Percentiles rank a stretch among this genome's conserved stretches.
phyloP scores from a whole-genome alignment of 2,329 filamentous ascomycete genomes.

The Penicillium palitans region DNA sequence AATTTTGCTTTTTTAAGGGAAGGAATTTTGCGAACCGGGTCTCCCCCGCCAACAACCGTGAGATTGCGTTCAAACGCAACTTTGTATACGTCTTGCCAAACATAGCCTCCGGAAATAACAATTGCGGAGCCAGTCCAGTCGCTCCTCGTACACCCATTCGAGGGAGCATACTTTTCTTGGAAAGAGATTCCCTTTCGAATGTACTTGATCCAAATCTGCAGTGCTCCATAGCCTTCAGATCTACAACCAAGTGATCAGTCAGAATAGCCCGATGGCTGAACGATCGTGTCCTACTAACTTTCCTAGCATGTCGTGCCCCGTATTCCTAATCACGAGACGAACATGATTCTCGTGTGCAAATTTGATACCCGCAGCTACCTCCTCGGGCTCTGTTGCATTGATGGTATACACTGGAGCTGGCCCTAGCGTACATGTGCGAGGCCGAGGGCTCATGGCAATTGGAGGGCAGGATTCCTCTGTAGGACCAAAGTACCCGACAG shows the following conservation, averaged over 20 bases:
- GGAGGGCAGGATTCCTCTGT: conserved; percentile 30
- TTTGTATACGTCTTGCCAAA: conserved; percentile 34
- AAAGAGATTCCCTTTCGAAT: conserved; percentile 31
- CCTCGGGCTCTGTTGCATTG: conserved; percentile 14
- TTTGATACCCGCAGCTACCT: conserved; percentile 31
- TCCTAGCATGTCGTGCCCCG: conserved; percentile 13
- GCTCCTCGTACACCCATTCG: conserved; percentile 34
- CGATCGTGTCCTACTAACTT: conserved; percentile 6
- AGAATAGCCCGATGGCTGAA: not conserved
- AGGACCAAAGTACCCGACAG: conserved; percentile 32
- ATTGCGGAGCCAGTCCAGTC: conserved; percentile 24
- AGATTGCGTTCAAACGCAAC: conserved; percentile 28
- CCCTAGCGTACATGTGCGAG: conserved; percentile 30
- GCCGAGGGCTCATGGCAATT: conserved; percentile 22
- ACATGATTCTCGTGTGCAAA: conserved; percentile 7
- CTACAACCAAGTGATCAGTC: conserved; percentile 10
- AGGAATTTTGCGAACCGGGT: conserved; percentile 5
- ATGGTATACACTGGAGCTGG: conserved; percentile 19
- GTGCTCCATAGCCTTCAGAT: conserved; percentile 31
- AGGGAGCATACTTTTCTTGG: conserved; percentile 27
- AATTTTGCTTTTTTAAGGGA: not conserved
- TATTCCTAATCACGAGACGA: conserved; percentile 10
- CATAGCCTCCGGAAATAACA: conserved; percentile 28
- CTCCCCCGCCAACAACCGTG: conserved; percentile 32
- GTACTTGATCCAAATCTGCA: conserved; percentile 35